Evolutionary conservation across 164 flowering plant species (phyloP).

Genomic region (Euptelea pleiosperma): DNA sequence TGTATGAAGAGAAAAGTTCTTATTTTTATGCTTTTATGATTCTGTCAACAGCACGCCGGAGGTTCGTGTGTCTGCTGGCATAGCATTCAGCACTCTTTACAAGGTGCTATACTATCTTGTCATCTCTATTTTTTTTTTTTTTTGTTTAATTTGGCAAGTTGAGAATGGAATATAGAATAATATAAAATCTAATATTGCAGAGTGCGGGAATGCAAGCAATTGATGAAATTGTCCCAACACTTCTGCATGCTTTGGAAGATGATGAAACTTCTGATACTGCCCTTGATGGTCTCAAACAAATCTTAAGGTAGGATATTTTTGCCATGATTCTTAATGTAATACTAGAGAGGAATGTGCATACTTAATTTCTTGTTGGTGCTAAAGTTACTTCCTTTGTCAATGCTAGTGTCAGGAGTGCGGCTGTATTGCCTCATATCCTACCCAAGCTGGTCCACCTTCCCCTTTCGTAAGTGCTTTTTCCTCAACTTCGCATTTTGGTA

Average conservation of each 20-base stretch:
- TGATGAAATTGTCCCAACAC: slow-evolving; percentile 98
- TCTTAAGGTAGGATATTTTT: slow-evolving; percentile 56
- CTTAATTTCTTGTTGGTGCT: not conserved
- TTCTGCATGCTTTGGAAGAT: slow-evolving; percentile 91
- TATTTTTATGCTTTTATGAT: slow-evolving; percentile 9
- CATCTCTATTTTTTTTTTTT: not conserved
- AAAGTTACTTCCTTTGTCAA: slow-evolving; percentile 8
- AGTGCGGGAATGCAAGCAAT: slow-evolving; percentile 99
- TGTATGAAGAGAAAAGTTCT: not conserved
- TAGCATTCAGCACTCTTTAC: slow-evolving; percentile 94
- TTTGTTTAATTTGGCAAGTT: not conserved
- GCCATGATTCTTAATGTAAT: not conserved
- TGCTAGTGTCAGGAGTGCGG: slow-evolving; percentile 87
- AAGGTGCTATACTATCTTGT: slow-evolving; percentile 46
- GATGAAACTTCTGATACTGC: slow-evolving; percentile 90
- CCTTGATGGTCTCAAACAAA: slow-evolving; percentile 97
- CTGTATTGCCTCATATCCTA: slow-evolving; percentile 94
- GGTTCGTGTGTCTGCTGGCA: slow-evolving; percentile 96
- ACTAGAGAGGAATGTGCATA: too few species aligned
- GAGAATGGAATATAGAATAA: not conserved
- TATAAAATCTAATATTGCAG: slow-evolving; percentile 34
- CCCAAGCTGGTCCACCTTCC: slow-evolving; percentile 96
- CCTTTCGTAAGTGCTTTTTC: slow-evolving; percentile 63
- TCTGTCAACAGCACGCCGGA: slow-evolving; percentile 54
- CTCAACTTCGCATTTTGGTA: not conserved